Evolutionary conservation across 1,284 basidiomycete genomes (phyloP), one percentile per base, ranked within the genome.

Genomic region (Ceratobasidium sp.): DNA sequence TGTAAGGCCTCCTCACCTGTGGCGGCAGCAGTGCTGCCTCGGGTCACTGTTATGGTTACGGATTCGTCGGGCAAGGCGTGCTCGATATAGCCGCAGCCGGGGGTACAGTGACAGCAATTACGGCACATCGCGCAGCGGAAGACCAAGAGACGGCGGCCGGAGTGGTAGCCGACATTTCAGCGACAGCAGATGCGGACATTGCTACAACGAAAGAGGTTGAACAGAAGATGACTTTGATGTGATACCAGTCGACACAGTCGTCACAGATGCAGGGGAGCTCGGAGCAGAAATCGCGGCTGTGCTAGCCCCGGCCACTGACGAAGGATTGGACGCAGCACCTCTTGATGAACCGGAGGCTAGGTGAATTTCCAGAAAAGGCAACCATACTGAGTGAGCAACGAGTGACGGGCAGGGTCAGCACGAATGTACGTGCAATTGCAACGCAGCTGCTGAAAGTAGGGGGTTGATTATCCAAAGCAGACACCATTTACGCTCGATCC

Each of bases 1-100:
- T 59, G 68, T 7, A 60, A n/a, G 6, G 41, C 18, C n/a, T n/a
- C 8, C 67, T 14, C 20, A 59, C 52, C 67, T 46, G 27, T 65
- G 27, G 67, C 67, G 30, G 38, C 23, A 55, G 35, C 57, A n/a
- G 23, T 30, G 18, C 52, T 23, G 30, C 66, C 48, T 38, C 57
- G 57, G 38, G 57, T 60, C 52, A 48, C 57, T n/a, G 57, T 59
- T 20, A 46, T 23, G 23, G 55, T 70, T 44, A 62, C 44, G 46
- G 60, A 30, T 65, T 33, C 20, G 60, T 65, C 35, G 71, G 71
- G 46, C 70, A 62, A 48, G 41, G 59, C 41, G 71, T 74, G 16
- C 20, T 33, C 5, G 57, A 23, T 23, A 46, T 48, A 38, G 35
- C 20, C 41, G 60, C 46, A 38, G 55, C 48, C 5, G 30, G 27